These are phyloP conservation scores for Juncus inflexus DNA, from an alignment of 176 grass and related monocot species.

Conservation along the genomic window DNA sequence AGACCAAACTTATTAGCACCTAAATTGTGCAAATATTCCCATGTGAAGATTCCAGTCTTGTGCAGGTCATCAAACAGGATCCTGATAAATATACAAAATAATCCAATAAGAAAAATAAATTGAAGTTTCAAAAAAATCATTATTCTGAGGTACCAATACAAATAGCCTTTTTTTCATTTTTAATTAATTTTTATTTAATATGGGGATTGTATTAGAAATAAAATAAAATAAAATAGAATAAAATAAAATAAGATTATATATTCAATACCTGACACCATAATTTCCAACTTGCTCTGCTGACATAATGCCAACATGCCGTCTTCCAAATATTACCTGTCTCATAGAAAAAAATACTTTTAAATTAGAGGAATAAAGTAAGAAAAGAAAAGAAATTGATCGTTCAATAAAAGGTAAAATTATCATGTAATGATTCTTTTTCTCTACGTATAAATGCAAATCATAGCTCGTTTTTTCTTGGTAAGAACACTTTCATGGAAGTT, in stretches of 20 bases:
- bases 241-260: not conserved
- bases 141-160: not conserved
- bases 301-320: slow-evolving; percentile 80
- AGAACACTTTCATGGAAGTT: too few relatives aligned
- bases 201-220: not conserved
- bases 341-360: not conserved
- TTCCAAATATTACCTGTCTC: slow-evolving; percentile 76
- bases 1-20: slow-evolving; percentile 70
- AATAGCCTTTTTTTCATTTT: not conserved
- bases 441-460: too few relatives aligned
- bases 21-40: slow-evolving; percentile 90
- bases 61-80: slow-evolving; percentile 93
- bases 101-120: not conserved
- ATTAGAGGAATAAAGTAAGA: too few relatives aligned
- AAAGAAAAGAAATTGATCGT: too few relatives aligned
- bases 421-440: too few relatives aligned
- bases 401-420: too few relatives aligned
- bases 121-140: not conserved
- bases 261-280: slow-evolving; percentile 69
- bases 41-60: slow-evolving; percentile 95
- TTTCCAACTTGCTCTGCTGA: slow-evolving; percentile 93
- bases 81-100: slow-evolving; percentile 33
- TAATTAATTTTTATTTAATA: not conserved
- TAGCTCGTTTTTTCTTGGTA: too few relatives aligned
- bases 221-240: not conserved